Conservation (phyloP, 2,329 filamentous ascomycete species). For the Aspergillus floridensis region DNA sequence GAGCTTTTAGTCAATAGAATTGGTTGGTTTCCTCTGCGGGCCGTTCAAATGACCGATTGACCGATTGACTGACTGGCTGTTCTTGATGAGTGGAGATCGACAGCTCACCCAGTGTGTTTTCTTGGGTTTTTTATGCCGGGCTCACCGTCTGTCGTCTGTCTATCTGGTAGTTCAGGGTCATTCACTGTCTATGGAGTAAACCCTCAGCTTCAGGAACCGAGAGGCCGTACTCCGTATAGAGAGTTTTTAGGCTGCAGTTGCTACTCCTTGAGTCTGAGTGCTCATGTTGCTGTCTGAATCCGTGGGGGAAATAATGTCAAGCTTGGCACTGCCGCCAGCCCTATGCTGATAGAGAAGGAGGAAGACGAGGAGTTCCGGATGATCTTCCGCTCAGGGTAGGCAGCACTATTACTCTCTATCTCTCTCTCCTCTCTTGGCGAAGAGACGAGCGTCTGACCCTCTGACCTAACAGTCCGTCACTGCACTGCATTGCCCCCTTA, state of each 20-base stretch:
- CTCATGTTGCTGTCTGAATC: background rate
- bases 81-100: background rate
- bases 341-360: background rate
- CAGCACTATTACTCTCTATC: conserved; percentile 2
- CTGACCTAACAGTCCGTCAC: background rate
- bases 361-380: background rate
- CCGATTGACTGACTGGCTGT: background rate
- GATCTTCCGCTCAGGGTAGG: background rate
- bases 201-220: too few species aligned
- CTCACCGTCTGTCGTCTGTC: too few species aligned
- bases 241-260: too few species aligned
- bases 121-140: too few species aligned
- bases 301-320: conserved; percentile 1
- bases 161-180: too few species aligned
- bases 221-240: too few species aligned
- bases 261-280: too few species aligned
- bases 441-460: background rate
- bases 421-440: background rate
- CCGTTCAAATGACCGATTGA: background rate
- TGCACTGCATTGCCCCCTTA: background rate
- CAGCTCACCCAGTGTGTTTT: background rate
- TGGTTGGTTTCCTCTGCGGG: background rate
- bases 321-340: conserved; percentile 1
- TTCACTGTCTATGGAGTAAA: too few species aligned
- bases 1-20: background rate